These are phyloP conservation scores for Nannochloris sp. DNA, from an alignment of 139 green algal genomes.

Conservation along the genomic window DNA sequence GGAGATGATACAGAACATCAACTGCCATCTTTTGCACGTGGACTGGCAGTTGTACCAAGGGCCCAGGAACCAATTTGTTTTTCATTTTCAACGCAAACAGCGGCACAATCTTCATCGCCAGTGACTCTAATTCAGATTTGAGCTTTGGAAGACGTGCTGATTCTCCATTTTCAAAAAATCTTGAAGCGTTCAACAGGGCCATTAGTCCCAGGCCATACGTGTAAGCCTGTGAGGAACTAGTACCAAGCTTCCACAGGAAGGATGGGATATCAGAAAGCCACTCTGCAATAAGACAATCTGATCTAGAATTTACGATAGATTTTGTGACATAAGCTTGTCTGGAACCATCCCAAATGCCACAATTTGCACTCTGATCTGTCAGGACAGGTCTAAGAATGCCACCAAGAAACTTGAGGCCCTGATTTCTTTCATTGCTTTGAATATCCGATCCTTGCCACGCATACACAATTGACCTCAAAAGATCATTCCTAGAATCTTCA, in stretches of 20 bases:
- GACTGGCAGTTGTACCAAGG: not conserved
- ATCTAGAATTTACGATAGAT: not conserved
- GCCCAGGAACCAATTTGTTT: not conserved
- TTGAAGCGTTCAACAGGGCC: not conserved
- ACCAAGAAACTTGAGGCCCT: not conserved
- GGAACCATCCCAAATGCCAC: not conserved
- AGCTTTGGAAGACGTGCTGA: not conserved
- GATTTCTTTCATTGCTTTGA: not conserved
- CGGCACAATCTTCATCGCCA: not conserved
- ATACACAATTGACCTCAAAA: not conserved
- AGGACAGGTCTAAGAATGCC: not conserved
- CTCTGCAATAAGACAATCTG: not conserved
- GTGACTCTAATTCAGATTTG: not conserved
- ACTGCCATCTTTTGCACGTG: not conserved
- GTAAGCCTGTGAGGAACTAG: not conserved
- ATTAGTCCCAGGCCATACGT: not conserved
- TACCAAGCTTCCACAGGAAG: not conserved
- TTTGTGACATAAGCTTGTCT: not conserved
- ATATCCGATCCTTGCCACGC: not conserved
- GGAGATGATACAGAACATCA: not conserved
- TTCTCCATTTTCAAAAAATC: not conserved
- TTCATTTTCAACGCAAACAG: conserved; percentile 1
- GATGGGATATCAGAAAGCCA: not conserved
- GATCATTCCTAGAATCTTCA: not conserved
- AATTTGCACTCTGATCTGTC: not conserved